Evolutionary conservation across 129 eudicot species (phyloP), one percentile per base, ranked within the genome.

Genomic region (Lactuca sativa): DNA sequence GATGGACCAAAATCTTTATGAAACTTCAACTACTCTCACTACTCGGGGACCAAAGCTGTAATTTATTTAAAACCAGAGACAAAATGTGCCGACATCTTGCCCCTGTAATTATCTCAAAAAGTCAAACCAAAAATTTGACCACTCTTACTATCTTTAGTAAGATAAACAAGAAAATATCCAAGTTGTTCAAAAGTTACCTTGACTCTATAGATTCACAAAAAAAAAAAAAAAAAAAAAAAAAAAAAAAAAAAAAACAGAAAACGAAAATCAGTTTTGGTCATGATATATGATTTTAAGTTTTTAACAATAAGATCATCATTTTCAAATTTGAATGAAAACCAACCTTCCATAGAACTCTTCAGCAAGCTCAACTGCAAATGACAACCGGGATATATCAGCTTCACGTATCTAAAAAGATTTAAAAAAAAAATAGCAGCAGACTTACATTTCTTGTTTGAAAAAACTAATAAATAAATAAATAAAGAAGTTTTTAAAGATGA

Each of bases 291-390:
- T 25, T 25, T 25, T 25, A 25, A 25, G 30, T 25, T 25, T 25
- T 25, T 25, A 25, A 25, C 30, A 25, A 47, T 30, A 41, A 15
- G 33, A 60, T 13, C 52, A 71, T 55, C 41, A 38, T 7, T 36
- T 10, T 56, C 12, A 48, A 71, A 69, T 2, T 38, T 5, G n/a
- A 43, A 11, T 4, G 2, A 32, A 70, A 54, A 76, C 82, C 56
- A 14, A 90, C 99, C 99, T 95, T 76, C 99, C 97, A 81, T 95
- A 95, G 56, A 95, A 95, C 77, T 95, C 97, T 83, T 95, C 99
- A 64, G 99, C 99, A 82, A 95, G 97, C 84, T 95, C 99, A 81
- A 95, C 96, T 1, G 99, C 99, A 80, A 95, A 95, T 49, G 99
- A 95, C 43, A 95, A 80, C n/a, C 97, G 85, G 1, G 97, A 87